A percentile compares a stretch with the other conserved stretches of the same genome.
These are phyloP conservation scores for Cocos nucifera DNA, from an alignment of 176 grass and related monocot species.

Conservation along the genomic window DNA sequence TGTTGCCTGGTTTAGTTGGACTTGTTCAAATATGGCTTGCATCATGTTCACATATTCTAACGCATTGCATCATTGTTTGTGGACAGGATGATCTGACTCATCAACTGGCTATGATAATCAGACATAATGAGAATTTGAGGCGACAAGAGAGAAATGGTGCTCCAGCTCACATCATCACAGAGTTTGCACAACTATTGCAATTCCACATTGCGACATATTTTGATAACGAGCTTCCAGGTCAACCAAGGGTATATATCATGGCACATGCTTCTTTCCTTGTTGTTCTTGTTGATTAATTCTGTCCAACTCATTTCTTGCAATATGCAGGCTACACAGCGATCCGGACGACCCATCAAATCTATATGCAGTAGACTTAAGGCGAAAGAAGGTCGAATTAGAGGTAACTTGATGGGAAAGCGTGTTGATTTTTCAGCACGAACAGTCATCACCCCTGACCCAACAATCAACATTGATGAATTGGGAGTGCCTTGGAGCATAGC, in stretches of 20 bases:
- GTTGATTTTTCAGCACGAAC: conserved; percentile 97
- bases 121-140: conserved; percentile 95
- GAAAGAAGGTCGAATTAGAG: conserved; percentile 97
- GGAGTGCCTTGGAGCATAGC: conserved; percentile 99
- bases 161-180: conserved; percentile 93
- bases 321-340: conserved; percentile 80
- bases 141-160: conserved; percentile 94
- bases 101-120: conserved; percentile 97
- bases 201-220: conserved; percentile 99
- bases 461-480: conserved; percentile 93
- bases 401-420: conserved; percentile 96
- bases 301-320: conserved; percentile 9
- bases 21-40: too few relatives aligned
- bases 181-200: conserved; percentile 93
- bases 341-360: conserved; percentile 93
- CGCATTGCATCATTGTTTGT: not conserved
- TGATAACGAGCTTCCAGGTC: conserved; percentile 95
- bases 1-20: too few relatives aligned
- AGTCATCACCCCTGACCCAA: conserved; percentile 86
- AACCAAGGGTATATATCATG: conserved; percentile 55
- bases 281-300: conserved; percentile 5
- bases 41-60: not conserved
- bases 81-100: conserved; percentile 93
- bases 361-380: conserved; percentile 96
- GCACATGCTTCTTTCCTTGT: not conserved